Base-by-base conservation (phyloP, 176 grass and related monocot species). In the Oryza nivara region DNA sequence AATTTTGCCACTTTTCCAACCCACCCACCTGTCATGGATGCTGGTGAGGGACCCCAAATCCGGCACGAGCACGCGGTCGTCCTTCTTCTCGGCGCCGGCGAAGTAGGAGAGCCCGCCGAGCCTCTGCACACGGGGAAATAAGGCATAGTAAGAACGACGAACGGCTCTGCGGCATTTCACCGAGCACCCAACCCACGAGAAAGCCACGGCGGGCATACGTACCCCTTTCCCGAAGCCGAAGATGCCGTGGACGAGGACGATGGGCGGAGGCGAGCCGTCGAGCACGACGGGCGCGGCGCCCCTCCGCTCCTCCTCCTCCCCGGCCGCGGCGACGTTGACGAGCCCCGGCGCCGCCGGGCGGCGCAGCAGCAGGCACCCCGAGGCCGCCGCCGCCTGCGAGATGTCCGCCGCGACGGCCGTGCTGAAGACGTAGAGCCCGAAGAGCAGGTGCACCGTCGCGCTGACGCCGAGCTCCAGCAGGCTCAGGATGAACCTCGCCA, bases 171-270 rank as follows among this genome's bases (percentile, higher is more conserved):
- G 72, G 83, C 83, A 92, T 75, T 89, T 79, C 16, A 26, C 38
- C 80, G 26, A 89, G 43, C 87, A 86, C 75, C 46, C 25, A 64
- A 4, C 12, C 61, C 71, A 20, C 7, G 36, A 0, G 4, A 10
- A 7, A 38, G 2, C 5, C 36, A 38, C 36, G 36, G 36, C 36
- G 40, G 5, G 68, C 0, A 12, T 19, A 64, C 90, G 25, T 86
- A 98, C 96, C 93, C 96, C 96, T 63, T 99, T 94, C 60, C 96
- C 96, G 76, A 98, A 98, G 15, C 96, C 96, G 80, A 98, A 98
- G 75, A 98, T 98, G 64, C 96, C 96, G 85, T 98, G 93, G 72
- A 98, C 96, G 67, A 98, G 77, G 40, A 98, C 93, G 83, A 98
- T 96, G 17, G 96, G 96, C 14, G 96, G 96, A 41, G 88, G 89